Percentiles rank a stretch among this genome's conserved stretches.
Evolutionary conservation across 495 filamentous ascomycete species (phyloP).

Genomic region (Penicillium manginii): DNA sequence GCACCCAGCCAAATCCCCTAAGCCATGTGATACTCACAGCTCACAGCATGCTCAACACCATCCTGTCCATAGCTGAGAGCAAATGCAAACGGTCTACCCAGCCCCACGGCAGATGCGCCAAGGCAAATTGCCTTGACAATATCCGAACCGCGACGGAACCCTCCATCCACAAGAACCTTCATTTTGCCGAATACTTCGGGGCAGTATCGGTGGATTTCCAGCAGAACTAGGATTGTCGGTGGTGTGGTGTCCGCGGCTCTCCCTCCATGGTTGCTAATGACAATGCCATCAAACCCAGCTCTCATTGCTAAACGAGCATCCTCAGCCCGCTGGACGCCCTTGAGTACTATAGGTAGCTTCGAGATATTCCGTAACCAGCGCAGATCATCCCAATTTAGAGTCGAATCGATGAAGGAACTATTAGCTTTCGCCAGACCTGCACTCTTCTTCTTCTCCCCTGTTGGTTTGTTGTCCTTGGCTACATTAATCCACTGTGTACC

Average conservation of each 20-base stretch:
- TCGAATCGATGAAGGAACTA: conserved; percentile 66
- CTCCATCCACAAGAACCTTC: conserved; percentile 70
- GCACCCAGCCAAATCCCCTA: not conserved
- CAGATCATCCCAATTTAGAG: conserved; percentile 77
- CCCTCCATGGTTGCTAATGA: conserved; percentile 72
- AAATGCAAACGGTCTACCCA: conserved; percentile 63
- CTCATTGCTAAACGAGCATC: conserved; percentile 62
- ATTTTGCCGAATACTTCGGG: conserved; percentile 58
- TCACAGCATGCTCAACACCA: conserved; percentile 40
- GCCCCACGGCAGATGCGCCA: conserved; percentile 62
- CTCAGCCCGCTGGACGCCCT: conserved; percentile 64
- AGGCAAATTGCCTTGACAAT: conserved; percentile 70
- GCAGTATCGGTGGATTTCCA: conserved; percentile 65
- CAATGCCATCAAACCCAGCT: conserved; percentile 63
- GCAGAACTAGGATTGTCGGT: conserved; percentile 58
- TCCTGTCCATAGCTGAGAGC: conserved; percentile 49
- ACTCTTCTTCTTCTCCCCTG: conserved; percentile 44
- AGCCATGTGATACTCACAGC: conserved; percentile 47
- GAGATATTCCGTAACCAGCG: conserved; percentile 70
- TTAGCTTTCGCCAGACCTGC: conserved; percentile 64
- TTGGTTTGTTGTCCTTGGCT: conserved; percentile 52
- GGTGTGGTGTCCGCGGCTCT: conserved; percentile 65
- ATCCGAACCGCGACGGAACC: conserved; percentile 64
- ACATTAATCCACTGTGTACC: conserved; percentile 52
- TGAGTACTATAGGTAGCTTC: conserved; percentile 59